Evolutionary conservation across 257 asterid species (phyloP).

Genomic region (Solanum dulcamara): DNA sequence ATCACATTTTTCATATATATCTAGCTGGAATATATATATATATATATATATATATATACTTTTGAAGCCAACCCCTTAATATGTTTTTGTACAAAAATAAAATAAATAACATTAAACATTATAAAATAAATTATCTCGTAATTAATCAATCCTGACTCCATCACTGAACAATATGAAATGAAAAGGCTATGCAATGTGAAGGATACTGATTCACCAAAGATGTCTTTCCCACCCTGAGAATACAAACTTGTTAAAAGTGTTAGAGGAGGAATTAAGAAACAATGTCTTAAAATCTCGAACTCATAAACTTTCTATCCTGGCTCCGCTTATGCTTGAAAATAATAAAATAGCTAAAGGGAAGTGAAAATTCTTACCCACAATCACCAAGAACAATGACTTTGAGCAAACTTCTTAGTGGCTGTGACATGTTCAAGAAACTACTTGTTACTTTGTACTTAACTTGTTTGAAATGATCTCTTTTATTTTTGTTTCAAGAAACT

Average conservation of each 20-base stretch:
- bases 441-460: background rate
- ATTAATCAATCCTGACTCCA: background rate
- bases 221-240: slow-evolving; percentile 84
- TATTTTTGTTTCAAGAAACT: background rate
- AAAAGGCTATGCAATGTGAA: background rate
- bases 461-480: background rate
- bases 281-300: background rate
- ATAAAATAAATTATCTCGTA: background rate
- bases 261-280: background rate
- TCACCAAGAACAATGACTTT: slow-evolving; percentile 84
- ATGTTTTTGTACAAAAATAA: background rate
- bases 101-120: background rate
- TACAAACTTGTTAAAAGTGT: background rate
- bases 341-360: background rate
- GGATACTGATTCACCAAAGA: slow-evolving; percentile 87
- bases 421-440: slow-evolving; percentile 17
- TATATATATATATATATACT: background rate
- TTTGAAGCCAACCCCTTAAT: too few relatives aligned
- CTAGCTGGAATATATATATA: background rate
- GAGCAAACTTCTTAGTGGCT: slow-evolving; percentile 50
- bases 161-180: background rate
- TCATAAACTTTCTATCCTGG: background rate
- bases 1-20: background rate
- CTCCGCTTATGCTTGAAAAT: background rate
- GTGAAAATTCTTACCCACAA: slow-evolving; percentile 51